Base-by-base conservation (phyloP, 2,329 filamentous ascomycete species). In the Sphaerulina musiva region DNA sequence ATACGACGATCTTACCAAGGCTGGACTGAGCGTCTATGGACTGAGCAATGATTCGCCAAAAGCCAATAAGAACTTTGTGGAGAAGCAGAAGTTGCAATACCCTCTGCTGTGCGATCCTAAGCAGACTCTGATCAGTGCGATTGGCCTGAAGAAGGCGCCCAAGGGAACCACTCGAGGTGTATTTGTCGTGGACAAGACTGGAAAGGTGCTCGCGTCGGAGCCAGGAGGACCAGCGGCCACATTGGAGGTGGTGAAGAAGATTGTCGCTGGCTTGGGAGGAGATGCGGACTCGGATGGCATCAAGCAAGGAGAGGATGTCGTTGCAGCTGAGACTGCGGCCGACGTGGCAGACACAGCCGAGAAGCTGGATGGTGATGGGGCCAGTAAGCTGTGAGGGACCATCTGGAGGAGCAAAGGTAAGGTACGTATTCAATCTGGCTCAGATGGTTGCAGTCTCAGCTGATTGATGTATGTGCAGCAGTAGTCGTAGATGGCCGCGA, bases 31-130 rank as follows among this genome's bases (percentile, higher is more conserved):
- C 68, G 89, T 98, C 74, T 97, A 89, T 70, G 93, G 93, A 53
- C 83, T 98, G 48, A 95, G 88, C 58, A 82, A 82, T 63, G 93
- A 97, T 75, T 87, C 84, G 46, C 84, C 89, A 66, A 95, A 93
- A 74, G 83, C 89, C 66, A 98, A 98, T 76, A 91, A 88, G 23
- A 89, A 83, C 44, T 98, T 97, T 80, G 87, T 89, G 74, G 85
- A 83, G 40, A 95, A 95, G 76, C 89, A 97, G 72, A 89, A 86
- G 59, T 81, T 97, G 51, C 88, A 86, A 4, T 98, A 95, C 72
- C 77, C 86, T 36, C 82, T 98, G 44, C 81, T 98, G 40, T 97
- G 91, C 74, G 91, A 98, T 70, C 80, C 85, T 5, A 74, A 75
- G 48, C 81, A 80, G 29, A 83, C 81, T 2, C 80, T 98, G 55